Percentiles rank a stretch among this genome's conserved stretches.
These are phyloP conservation scores for Gastrolobium villosum DNA, from an alignment of 306 rosid genomes.

Conservation along the genomic window DNA sequence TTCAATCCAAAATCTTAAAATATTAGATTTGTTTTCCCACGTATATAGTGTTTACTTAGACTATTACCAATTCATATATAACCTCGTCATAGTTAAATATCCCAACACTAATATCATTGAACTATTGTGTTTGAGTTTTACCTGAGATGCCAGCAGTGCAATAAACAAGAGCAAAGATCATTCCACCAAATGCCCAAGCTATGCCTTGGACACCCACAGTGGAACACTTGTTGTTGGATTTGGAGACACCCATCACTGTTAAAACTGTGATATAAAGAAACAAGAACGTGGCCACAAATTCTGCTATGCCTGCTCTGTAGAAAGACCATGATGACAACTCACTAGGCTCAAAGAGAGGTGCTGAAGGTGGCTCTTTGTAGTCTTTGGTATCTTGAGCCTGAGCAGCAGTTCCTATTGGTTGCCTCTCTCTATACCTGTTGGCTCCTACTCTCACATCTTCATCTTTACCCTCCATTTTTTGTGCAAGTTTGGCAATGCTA, in stretches of 20 bases:
- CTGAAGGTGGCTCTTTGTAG: constrained; percentile 58
- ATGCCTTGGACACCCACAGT: constrained; percentile 65
- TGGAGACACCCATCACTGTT: constrained; percentile 57
- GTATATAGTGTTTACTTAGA: too few species aligned
- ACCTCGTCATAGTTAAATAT: too few species aligned
- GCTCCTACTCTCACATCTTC: constrained; percentile 63
- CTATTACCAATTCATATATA: too few species aligned
- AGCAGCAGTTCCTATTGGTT: constrained; percentile 56
- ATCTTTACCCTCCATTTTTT: constrained; percentile 55
- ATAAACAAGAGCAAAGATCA: constrained; percentile 67
- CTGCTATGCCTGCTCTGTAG: constrained; percentile 62
- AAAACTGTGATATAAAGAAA: constrained; percentile 59
- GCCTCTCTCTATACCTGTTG: constrained; percentile 54
- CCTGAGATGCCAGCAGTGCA: constrained; percentile 68
- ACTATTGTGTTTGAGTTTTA: constrained; percentile 13
- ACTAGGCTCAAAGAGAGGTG: constrained; percentile 49
- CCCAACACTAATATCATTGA: too few species aligned
- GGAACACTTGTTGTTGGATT: constrained; percentile 51
- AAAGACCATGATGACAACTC: constrained; percentile 64
- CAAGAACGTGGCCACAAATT: constrained; percentile 64
- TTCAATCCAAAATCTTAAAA: too few species aligned
- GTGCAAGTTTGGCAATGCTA: neutral
- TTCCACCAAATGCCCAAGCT: constrained; percentile 71
- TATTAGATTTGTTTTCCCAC: too few species aligned
- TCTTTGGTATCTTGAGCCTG: constrained; percentile 49